Base-by-base conservation (phyloP, 2,329 filamentous ascomycete genomes). In the Fusarium phyllophilum region DNA sequence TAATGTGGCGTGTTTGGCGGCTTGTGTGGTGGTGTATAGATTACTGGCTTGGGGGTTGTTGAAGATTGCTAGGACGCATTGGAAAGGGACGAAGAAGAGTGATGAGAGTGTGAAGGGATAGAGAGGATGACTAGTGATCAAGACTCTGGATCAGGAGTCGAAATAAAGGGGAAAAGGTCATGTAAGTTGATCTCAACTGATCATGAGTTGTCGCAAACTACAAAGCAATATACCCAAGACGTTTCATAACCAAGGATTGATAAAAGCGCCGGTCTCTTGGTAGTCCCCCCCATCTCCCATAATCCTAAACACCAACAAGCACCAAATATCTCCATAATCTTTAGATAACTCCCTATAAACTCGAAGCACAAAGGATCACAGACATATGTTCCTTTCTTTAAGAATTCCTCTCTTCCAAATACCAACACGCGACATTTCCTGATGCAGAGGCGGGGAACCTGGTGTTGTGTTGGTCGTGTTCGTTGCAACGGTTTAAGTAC, bases 11-110 rank as follows among this genome's bases (percentile, higher is more conserved):
- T 89, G 87, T 8, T 78, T 95, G 75, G 92, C 89, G 0, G 87
- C 89, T 4, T 90, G 89, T 64, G 86, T 91, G 4, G 85, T 94
- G 4, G 84, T 88, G 12, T 95, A 95, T 81, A 84, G 93, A 14
- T 38, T 92, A 7, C 77, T 94, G 15, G 90, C 91, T 0, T 93
- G 89, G 85, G 78, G 82, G 7, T 69, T 93, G 51, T 72, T 93
- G 70, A 87, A 88, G 77, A 76, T 84, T 18, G 86, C 85, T 70
- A 86, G 89, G 76, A 88, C 85, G 60, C 84, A 86, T 68, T 90
- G 89, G 88, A 82, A 79, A 70, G 81, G 78, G 41, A 78, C 54
- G 36, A 78, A 68, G 29, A 79, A 60, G 17, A 74, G 49, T 17
- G 79, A 77, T 62, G 77, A 78, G 63, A 68, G 70, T 36, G 15